These are phyloP conservation scores for Talaromyces sp. DNA, from an alignment of 2,329 filamentous ascomycete genomes.

Conservation along the genomic window DNA sequence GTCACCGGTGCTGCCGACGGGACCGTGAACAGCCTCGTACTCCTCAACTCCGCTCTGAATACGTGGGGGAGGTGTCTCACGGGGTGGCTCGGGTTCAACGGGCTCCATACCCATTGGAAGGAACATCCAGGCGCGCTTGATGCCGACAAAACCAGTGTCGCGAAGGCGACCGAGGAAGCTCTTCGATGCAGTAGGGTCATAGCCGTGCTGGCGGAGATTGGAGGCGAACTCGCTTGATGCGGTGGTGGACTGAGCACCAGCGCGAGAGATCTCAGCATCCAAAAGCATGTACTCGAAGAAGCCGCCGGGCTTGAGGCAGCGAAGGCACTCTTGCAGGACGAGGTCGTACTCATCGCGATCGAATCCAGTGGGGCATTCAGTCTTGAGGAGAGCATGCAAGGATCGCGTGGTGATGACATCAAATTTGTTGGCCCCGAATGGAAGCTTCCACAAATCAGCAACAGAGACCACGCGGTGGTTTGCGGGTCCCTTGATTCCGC, in stretches of 20 bases:
- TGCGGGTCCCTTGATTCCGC: conserved; percentile 75
- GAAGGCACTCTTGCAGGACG: conserved; percentile 82
- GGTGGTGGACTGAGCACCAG: conserved; percentile 76
- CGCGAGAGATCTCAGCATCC: conserved; percentile 86
- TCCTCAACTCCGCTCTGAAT: conserved; percentile 45
- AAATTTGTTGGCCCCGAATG: conserved; percentile 84
- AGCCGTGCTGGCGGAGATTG: conserved; percentile 83
- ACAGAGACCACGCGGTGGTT: conserved; percentile 88
- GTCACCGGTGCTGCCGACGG: conserved; percentile 69
- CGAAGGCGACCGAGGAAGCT: conserved; percentile 74
- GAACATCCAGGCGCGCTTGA: conserved; percentile 85
- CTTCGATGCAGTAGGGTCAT: conserved; percentile 83
- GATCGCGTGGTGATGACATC: conserved; percentile 89
- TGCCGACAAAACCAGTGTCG: conserved; percentile 74
- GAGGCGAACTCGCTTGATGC: conserved; percentile 91
- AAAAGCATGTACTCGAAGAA: conserved; percentile 89
- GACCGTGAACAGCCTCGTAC: conserved; percentile 61
- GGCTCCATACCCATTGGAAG: conserved; percentile 72
- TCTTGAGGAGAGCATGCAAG: conserved; percentile 80
- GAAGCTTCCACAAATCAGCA: conserved; percentile 74
- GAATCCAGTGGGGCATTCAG: conserved; percentile 63
- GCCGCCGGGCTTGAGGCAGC: conserved; percentile 88
- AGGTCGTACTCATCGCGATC: conserved; percentile 83
- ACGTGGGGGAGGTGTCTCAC: conserved; percentile 41
- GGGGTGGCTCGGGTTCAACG: conserved; percentile 50